phyloP scores from a whole-genome alignment of 2,329 filamentous ascomycete species.

The Colletotrichum godetiae region DNA sequence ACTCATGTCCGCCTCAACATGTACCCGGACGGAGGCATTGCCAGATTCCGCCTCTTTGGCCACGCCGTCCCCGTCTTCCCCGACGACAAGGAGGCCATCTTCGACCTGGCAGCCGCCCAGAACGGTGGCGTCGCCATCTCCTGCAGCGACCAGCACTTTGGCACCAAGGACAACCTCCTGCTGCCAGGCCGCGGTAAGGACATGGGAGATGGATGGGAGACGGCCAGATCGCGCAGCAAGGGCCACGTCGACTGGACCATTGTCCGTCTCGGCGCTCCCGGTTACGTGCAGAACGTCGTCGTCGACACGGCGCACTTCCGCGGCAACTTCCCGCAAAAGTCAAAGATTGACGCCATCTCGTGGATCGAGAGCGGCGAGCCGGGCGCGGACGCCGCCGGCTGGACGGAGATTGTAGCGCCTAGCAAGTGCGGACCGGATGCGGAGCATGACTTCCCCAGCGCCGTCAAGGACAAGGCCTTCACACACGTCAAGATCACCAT shows the following conservation, averaged over 20 bases:
- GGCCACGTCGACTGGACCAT: slow-evolving; percentile 86
- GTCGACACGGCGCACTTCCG: slow-evolving; percentile 87
- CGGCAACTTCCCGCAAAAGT: slow-evolving; percentile 85
- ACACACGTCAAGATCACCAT: slow-evolving; percentile 92
- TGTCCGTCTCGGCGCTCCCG: slow-evolving; percentile 76
- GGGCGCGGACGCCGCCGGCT: slow-evolving; percentile 66
- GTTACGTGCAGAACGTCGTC: slow-evolving; percentile 73
- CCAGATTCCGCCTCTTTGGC: slow-evolving; percentile 82
- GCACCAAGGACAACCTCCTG: slow-evolving; percentile 83
- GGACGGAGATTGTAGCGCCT: slow-evolving; percentile 74
- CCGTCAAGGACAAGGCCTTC: slow-evolving; percentile 69
- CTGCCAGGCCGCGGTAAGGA: slow-evolving; percentile 82
- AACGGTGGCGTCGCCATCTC: slow-evolving; percentile 81
- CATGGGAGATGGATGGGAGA: slow-evolving; percentile 93
- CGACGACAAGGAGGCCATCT: slow-evolving; percentile 69
- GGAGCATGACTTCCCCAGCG: slow-evolving; percentile 74
- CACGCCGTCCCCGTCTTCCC: slow-evolving; percentile 82
- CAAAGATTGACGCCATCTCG: slow-evolving; percentile 73
- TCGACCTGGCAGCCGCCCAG: slow-evolving; percentile 82
- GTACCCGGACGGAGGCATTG: slow-evolving; percentile 89
- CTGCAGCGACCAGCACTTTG: slow-evolving; percentile 88
- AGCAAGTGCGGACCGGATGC: slow-evolving; percentile 78
- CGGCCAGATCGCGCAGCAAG: slow-evolving; percentile 76
- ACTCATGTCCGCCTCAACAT: slow-evolving; percentile 85
- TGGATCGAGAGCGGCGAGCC: slow-evolving; percentile 67